These are phyloP conservation scores for Aspergillus sp. DNA, from an alignment of 2,329 filamentous ascomycete species.

Conservation along the genomic window DNA sequence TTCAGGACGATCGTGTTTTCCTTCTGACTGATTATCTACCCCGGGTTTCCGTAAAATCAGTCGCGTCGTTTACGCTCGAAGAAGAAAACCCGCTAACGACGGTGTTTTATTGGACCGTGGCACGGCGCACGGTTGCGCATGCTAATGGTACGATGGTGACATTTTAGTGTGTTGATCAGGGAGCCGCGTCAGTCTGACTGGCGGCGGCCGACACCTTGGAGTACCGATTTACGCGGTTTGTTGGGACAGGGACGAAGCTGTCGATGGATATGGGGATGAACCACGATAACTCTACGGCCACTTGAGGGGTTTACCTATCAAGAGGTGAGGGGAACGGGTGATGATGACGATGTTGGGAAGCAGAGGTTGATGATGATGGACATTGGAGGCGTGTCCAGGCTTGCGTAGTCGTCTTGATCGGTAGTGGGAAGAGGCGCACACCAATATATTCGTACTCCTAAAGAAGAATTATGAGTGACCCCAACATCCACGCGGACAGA, in stretches of 20 bases:
- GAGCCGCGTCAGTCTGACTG: slow-evolving; percentile 21
- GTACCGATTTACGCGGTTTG: background rate
- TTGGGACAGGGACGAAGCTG: background rate
- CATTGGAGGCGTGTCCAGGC: background rate
- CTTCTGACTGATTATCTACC: background rate
- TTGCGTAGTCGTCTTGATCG: slow-evolving; percentile 2
- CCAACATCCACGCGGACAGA: slow-evolving; percentile 10
- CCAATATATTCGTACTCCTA: background rate
- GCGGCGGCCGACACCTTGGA: slow-evolving; percentile 6
- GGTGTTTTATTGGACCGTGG: slow-evolving; percentile 1
- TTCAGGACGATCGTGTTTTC: background rate
- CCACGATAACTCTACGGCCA: too few species aligned
- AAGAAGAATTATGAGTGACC: background rate
- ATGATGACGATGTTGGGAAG: too few species aligned
- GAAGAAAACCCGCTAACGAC: background rate
- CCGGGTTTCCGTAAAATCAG: background rate
- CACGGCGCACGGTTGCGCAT: slow-evolving; percentile 12
- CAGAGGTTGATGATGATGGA: too few species aligned
- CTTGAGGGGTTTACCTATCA: too few species aligned
- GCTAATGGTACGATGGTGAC: slow-evolving; percentile 13
- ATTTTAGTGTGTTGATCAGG: slow-evolving; percentile 18
- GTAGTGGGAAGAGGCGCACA: background rate
- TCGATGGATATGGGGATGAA: too few species aligned
- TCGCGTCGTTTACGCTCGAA: background rate
- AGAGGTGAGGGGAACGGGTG: too few species aligned